Conservation (phyloP, 768 basidiomycete genomes). For the Leccinum aurantiacum region DNA sequence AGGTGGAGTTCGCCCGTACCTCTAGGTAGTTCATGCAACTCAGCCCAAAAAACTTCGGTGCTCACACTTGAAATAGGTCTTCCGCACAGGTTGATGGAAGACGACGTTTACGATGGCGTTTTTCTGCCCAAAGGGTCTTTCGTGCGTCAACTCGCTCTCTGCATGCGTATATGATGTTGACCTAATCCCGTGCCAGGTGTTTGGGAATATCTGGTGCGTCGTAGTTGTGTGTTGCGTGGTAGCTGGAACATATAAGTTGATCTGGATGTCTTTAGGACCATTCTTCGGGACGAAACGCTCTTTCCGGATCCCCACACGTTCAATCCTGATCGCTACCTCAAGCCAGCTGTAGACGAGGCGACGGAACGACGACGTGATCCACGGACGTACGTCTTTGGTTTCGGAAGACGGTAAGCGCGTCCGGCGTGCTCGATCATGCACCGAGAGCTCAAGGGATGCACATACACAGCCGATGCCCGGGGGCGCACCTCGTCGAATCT, state of each 20-base stretch:
- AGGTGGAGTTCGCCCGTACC: constrained; percentile 62
- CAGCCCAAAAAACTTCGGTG: neutral
- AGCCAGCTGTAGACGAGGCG: constrained; percentile 16
- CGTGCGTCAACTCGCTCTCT: constrained; percentile 30
- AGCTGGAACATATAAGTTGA: neutral
- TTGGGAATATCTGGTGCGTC: constrained; percentile 60
- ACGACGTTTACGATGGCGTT: constrained; percentile 61
- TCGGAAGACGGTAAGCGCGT: constrained; percentile 40
- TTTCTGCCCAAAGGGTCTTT: constrained; percentile 64
- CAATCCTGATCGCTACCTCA: constrained; percentile 53
- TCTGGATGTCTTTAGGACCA: constrained; percentile 34
- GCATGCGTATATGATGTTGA: neutral
- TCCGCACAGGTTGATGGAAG: constrained; percentile 64
- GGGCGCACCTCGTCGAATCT: constrained; percentile 59
- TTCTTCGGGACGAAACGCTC: constrained; percentile 48
- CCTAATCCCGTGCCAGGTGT: constrained; percentile 34
- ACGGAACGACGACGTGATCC: constrained; percentile 41
- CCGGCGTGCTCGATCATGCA: neutral
- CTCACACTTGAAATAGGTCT: constrained; percentile 41
- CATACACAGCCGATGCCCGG: constrained; percentile 56
- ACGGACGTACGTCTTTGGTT: constrained; percentile 47
- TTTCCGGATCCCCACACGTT: constrained; percentile 54
- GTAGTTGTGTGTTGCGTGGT: neutral
- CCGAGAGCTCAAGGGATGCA: neutral
- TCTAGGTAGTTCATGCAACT: constrained; percentile 40